Evolutionary conservation across 1,284 basidiomycete genomes (phyloP).

Genomic region (Leccinum insolens): DNA sequence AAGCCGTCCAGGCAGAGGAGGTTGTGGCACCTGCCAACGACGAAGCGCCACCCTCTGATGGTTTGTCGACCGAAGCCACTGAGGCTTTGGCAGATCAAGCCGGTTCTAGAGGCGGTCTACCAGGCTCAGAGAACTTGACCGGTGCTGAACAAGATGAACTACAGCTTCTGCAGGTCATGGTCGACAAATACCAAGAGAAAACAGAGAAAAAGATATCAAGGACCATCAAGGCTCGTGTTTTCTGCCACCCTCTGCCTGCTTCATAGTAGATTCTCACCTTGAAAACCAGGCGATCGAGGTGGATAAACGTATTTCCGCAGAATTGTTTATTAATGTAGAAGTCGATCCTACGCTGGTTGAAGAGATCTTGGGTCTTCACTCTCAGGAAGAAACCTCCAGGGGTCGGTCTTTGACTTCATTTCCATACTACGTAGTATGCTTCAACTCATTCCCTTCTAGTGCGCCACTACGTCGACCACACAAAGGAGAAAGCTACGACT

Average conservation of each 20-base stretch:
- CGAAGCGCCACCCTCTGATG: constrained; percentile 11
- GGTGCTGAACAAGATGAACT: constrained; percentile 52
- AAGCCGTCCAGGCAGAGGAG: constrained; percentile 46
- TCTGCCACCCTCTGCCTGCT: background rate
- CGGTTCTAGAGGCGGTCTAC: constrained; percentile 8
- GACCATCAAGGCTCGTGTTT: constrained; percentile 45
- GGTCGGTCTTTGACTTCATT: constrained; percentile 11
- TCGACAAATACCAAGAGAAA: constrained; percentile 87
- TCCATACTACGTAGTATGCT: background rate
- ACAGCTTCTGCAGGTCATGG: constrained; percentile 57
- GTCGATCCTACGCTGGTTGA: constrained; percentile 65
- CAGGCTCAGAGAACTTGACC: constrained; percentile 30
- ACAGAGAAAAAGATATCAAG: constrained; percentile 87
- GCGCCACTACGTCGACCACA: constrained; percentile 45
- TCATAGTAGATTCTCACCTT: constrained; percentile 6
- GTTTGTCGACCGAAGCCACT: constrained; percentile 9
- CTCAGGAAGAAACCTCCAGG: constrained; percentile 36
- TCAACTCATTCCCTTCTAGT: constrained; percentile 28
- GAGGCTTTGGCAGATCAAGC: constrained; percentile 4
- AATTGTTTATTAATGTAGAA: constrained; percentile 61
- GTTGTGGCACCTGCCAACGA: constrained; percentile 16
- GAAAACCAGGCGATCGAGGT: constrained; percentile 73
- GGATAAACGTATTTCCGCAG: constrained; percentile 77
- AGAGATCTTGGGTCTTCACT: constrained; percentile 59
- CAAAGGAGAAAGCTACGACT: constrained; percentile 74